A percentile compares a stretch with the other conserved stretches of the same genome.
Evolutionary conservation across 2,329 filamentous ascomycete genomes (phyloP).

Genomic region (Monascus ruber): DNA sequence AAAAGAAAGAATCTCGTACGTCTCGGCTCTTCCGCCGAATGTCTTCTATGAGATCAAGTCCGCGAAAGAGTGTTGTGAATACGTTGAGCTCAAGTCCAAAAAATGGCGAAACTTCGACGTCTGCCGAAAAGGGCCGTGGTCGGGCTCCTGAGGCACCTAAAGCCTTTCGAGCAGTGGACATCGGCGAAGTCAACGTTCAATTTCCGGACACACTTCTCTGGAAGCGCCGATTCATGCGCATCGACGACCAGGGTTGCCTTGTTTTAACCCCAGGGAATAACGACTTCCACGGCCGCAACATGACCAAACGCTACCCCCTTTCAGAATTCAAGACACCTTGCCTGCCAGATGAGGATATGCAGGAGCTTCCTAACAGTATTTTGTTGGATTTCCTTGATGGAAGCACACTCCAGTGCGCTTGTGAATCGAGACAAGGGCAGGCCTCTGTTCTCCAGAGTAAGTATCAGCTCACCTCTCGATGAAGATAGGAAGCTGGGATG

Average conservation of each 20-base stretch:
- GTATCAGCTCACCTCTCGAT: conserved; percentile 8
- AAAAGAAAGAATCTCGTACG: conserved; percentile 45
- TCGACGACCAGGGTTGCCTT: conserved; percentile 74
- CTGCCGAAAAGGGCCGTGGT: conserved; percentile 12
- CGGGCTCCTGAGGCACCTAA: conserved; percentile 42
- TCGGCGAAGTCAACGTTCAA: conserved; percentile 91
- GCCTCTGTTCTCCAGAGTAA: conserved; percentile 40
- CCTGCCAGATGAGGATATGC: conserved; percentile 76
- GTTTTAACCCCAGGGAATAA: conserved; percentile 63
- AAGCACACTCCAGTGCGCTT: conserved; percentile 52
- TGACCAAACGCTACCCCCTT: conserved; percentile 72
- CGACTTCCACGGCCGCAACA: conserved; percentile 46
- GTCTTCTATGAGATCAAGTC: conserved; percentile 45
- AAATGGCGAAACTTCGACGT: conserved; percentile 22
- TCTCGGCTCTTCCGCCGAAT: conserved; percentile 56
- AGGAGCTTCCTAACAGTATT: conserved; percentile 84
- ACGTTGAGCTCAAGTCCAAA: conserved; percentile 25
- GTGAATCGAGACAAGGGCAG: conserved; percentile 45
- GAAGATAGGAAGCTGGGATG: background rate
- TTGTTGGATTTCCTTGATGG: conserved; percentile 52
- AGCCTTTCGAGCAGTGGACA: conserved; percentile 48
- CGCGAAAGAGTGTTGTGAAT: conserved; percentile 37
- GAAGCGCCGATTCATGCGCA: conserved; percentile 82
- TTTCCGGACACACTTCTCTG: conserved; percentile 93
- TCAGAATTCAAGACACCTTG: conserved; percentile 71